Percentiles rank a stretch among this genome's conserved stretches.
Conservation (phyloP, 2,329 filamentous ascomycete genomes). For the Aspergillus aculeatus region DNA sequence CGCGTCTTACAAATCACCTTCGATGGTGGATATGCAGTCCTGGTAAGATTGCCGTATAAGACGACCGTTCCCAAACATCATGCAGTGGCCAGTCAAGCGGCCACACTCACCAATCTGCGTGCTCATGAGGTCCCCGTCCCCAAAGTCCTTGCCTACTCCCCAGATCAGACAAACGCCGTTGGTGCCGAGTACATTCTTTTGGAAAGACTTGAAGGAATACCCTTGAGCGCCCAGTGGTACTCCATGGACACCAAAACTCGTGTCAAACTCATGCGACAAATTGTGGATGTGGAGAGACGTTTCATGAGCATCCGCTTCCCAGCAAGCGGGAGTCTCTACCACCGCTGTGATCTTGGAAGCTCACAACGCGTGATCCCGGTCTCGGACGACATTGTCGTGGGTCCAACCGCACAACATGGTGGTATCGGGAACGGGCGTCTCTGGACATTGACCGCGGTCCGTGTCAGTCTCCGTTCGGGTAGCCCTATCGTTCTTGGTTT, state of each 20-base stretch:
- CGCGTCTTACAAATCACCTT: slow-evolving; percentile 34
- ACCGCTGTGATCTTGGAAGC: slow-evolving; percentile 18
- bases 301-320: slow-evolving; percentile 26
- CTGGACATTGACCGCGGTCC: slow-evolving; percentile 25
- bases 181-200: slow-evolving; percentile 43
- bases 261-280: slow-evolving; percentile 25
- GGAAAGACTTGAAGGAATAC: slow-evolving; percentile 33
- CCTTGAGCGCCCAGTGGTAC: slow-evolving; percentile 36
- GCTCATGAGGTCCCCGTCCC: slow-evolving; percentile 38
- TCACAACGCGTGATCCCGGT: slow-evolving; percentile 10
- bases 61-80: slow-evolving; percentile 30
- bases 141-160: slow-evolving; percentile 35
- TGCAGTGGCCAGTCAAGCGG: slow-evolving; percentile 39
- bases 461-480: slow-evolving; percentile 16
- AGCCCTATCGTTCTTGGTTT: slow-evolving; percentile 6
- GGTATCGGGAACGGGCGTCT: slow-evolving; percentile 22
- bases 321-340: slow-evolving; percentile 31
- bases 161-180: slow-evolving; percentile 34
- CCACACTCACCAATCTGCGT: slow-evolving; percentile 37
- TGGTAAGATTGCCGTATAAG: slow-evolving; percentile 37
- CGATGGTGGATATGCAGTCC: slow-evolving; percentile 28
- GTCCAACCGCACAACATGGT: slow-evolving; percentile 26
- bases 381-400: background rate
- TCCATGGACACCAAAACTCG: slow-evolving; percentile 23
- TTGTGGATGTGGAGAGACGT: slow-evolving; percentile 23